phyloP scores from a whole-genome alignment of 495 filamentous ascomycete genomes.

The Evernia prunastri region DNA sequence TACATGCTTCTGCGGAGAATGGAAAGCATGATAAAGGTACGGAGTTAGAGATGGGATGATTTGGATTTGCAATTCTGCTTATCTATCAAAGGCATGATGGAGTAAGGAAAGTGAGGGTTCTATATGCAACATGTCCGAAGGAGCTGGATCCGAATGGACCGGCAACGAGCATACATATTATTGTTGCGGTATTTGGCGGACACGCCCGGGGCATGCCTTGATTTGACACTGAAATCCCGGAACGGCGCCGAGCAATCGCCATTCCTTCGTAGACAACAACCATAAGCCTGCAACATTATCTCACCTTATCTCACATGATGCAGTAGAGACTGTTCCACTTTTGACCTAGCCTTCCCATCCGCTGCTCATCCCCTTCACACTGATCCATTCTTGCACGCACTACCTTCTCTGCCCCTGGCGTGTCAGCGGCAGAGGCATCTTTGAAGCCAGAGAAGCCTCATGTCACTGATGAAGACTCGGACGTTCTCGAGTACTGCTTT shows the following conservation, averaged over 20 bases:
- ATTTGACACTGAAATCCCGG: background rate
- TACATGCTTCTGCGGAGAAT: background rate
- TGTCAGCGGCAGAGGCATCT: too few species aligned
- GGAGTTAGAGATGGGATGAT: conserved; percentile 5
- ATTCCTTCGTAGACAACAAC: background rate
- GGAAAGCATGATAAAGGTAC: background rate
- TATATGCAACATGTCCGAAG: background rate
- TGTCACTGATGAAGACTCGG: background rate
- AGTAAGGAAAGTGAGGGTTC: background rate
- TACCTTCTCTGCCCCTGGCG: background rate
- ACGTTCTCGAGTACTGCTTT: background rate
- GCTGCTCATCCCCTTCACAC: background rate
- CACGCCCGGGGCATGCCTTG: background rate
- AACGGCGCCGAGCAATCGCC: background rate
- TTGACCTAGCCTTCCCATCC: background rate
- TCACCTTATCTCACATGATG: background rate
- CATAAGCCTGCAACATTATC: background rate
- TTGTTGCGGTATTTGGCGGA: background rate
- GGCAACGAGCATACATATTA: background rate
- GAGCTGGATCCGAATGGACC: too few species aligned
- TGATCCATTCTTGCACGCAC: background rate
- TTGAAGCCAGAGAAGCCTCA: conserved; percentile 8
- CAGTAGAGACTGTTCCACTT: background rate
- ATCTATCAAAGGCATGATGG: background rate
- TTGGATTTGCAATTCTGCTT: background rate